A percentile compares a stretch with the other conserved stretches of the same genome.
Conservation (phyloP, 805 yeast genomes). For the Starmerella tilneyi region DNA sequence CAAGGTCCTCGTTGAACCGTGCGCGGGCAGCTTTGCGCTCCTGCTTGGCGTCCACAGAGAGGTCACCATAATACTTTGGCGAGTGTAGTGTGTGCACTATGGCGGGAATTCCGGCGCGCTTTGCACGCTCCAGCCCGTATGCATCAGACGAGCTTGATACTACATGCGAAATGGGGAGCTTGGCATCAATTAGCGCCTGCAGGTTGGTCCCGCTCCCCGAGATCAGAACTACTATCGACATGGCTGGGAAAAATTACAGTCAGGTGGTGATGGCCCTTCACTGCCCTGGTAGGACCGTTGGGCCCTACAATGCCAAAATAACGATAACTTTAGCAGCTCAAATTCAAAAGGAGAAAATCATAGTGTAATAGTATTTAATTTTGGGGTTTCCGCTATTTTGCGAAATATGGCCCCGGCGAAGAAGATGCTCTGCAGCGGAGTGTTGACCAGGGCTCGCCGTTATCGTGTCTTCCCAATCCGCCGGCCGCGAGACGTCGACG, state of each 20-base stretch:
- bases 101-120: slow-evolving; percentile 58
- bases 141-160: slow-evolving; percentile 82
- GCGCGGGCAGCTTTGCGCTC: slow-evolving; percentile 54
- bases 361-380: neutral
- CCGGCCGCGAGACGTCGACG: neutral
- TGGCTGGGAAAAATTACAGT: slow-evolving; percentile 4
- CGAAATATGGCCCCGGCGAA: no score
- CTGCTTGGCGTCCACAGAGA: slow-evolving; percentile 56
- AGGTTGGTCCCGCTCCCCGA: slow-evolving; percentile 95
- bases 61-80: slow-evolving; percentile 54
- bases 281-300: slow-evolving; percentile 2
- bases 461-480: neutral
- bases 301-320: no score
- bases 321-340: no score
- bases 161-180: slow-evolving; percentile 55
- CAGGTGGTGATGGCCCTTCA: neutral
- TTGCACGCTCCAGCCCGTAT: slow-evolving; percentile 75
- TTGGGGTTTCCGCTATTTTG: no score
- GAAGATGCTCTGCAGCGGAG: no score
- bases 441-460: no score
- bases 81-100: slow-evolving; percentile 53
- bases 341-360: neutral
- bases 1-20: slow-evolving; percentile 67
- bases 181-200: slow-evolving; percentile 84
- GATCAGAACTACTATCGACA: slow-evolving; percentile 60